Evolutionary conservation across 192 early-diverging fungal genomes (phyloP).

Genomic region (Rhizophagus sp.): DNA sequence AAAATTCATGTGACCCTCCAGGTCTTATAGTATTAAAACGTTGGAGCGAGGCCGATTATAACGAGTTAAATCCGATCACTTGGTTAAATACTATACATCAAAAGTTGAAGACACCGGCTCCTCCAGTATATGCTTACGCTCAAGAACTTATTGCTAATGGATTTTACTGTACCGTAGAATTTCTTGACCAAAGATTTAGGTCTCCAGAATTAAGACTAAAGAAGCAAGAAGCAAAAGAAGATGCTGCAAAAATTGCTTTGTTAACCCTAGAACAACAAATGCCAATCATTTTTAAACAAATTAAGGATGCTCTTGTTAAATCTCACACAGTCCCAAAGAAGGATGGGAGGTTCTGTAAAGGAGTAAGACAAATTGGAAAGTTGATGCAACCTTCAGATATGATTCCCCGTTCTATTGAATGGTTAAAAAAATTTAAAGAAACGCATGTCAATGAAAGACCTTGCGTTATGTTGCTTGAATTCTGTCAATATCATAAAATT

Average conservation of each 20-base stretch:
- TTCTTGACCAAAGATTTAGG: conserved; percentile 18
- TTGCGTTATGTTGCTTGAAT: conserved; percentile 24
- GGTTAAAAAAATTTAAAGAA: conserved; percentile 17
- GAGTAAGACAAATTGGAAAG: background rate
- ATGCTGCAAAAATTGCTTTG: conserved; percentile 4
- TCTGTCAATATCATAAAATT: conserved; percentile 21
- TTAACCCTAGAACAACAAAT: background rate
- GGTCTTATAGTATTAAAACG: background rate
- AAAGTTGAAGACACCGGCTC: conserved; percentile 4
- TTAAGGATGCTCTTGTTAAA: background rate
- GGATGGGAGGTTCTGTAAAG: background rate
- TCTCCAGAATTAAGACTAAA: background rate
- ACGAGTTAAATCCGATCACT: conserved; percentile 4
- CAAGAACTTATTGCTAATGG: background rate
- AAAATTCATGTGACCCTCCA: background rate
- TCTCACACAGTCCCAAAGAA: background rate
- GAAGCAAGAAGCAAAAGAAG: conserved; percentile 30
- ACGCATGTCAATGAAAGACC: conserved; percentile 15
- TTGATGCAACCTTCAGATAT: background rate
- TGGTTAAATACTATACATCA: conserved; percentile 25
- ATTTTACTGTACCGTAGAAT: conserved; percentile 2
- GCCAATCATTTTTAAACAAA: background rate
- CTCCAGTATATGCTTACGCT: conserved; percentile 17
- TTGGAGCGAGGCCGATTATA: background rate
- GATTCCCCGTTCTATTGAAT: background rate